Percentiles rank a stretch among this genome's conserved stretches.
These are phyloP conservation scores for Cladosporium velox DNA, from an alignment of 2,329 filamentous ascomycete species.

Conservation along the genomic window DNA sequence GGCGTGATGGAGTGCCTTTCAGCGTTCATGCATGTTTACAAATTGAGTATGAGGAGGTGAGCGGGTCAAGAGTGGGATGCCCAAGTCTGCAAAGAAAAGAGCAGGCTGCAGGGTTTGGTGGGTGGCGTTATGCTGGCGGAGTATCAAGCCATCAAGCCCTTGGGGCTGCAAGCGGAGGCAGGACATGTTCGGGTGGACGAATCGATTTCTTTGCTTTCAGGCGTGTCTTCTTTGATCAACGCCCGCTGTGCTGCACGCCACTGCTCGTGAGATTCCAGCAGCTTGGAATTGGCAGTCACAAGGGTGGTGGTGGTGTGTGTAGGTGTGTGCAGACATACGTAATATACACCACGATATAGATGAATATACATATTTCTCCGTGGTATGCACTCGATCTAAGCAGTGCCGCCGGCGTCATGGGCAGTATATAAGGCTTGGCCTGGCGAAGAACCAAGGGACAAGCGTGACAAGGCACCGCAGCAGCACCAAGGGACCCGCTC, in stretches of 20 bases:
- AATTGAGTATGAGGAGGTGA: not conserved
- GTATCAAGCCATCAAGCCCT: not conserved
- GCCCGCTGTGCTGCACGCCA: constrained; percentile 8
- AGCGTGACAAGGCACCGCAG: not conserved
- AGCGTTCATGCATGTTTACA: not conserved
- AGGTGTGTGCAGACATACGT: not conserved
- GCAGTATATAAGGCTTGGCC: not conserved
- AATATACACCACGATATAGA: not conserved
- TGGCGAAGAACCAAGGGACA: not conserved
- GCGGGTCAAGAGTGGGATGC: not conserved
- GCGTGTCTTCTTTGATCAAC: not conserved
- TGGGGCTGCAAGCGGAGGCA: constrained; percentile 1
- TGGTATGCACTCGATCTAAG: not conserved
- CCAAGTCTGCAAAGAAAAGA: not conserved
- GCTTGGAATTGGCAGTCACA: not conserved
- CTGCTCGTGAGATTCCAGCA: not conserved
- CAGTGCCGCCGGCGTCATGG: constrained; percentile 5
- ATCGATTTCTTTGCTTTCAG: not conserved
- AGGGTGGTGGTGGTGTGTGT: not conserved
- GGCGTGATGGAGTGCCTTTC: no score
- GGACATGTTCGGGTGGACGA: constrained; percentile 1
- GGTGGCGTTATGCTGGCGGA: not conserved
- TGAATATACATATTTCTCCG: not conserved
- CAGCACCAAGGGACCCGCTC: not conserved
- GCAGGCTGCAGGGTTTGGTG: not conserved